Evolutionary conservation across 768 basidiomycete genomes (phyloP), one percentile per base, ranked within the genome.

Genomic region (Termitomyces sp.): DNA sequence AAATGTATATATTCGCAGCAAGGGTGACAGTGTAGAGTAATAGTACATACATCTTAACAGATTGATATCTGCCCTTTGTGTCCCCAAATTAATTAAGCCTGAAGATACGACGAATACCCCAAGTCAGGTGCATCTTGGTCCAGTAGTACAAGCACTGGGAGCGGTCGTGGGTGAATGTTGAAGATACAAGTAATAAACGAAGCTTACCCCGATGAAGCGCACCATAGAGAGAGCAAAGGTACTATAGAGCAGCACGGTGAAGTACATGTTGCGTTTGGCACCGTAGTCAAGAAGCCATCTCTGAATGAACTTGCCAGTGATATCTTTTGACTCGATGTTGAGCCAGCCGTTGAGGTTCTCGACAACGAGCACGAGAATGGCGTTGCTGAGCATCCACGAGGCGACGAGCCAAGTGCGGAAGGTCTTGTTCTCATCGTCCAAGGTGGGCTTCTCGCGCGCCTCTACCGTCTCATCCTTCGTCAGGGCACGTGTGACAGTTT

Each of bases 321-420:
- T 70, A 29, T 80, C 77, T 43, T 60, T 59, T 29, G 60, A 57
- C 49, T 60, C 61, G 19, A 69, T 61, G 53, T 69, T 61, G 25
- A 69, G 61, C 67, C 67, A 69, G n/a, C 71, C 71, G 59, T 84
- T 82, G 53, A 86, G 69, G 60, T 82, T 87, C 73, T 85, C 79
- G 51, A 88, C 82, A 29, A 81, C 74, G 34, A 88, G 69, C 8
- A 82, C 80, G 2, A 87, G 71, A 12, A 59, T 73, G 29, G 82
- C 85, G 59, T 89, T 89, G 43, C 65, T 68, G 48, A 89, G 71
- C 79, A 89, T 85, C 89, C 89, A 90, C 54, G 76, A 77, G 27
- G 84, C 82, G 55, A 90, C 88, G 38, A 91, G 79, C 51, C 90
- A 86, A 1, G 90, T 91, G 49, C 90, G 82, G 84, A 91, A 91